Base-by-base conservation (phyloP, 140 eudicot genomes). In the Anethum foeniculum region DNA sequence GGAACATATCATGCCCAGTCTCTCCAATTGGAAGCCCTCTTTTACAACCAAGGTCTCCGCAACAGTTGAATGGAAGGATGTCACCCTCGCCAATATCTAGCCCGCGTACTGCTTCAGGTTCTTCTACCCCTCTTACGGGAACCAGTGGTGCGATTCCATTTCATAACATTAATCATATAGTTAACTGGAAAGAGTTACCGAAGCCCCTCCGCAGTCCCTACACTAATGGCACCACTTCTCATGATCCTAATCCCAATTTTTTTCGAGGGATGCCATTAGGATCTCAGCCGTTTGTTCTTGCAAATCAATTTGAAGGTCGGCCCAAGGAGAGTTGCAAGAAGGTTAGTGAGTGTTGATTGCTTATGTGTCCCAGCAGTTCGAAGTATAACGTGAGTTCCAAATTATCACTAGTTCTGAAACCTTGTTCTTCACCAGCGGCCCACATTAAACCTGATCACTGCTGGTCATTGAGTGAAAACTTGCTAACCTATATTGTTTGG, bases 1-100 rank as follows among this genome's bases (percentile, higher is more conserved):
- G 97, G 82, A 90, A 94, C 82, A 84, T 94, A 77, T 94, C 98
- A 8, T 92, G 97, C 79, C 98, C 98, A 0, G 98, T 94, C 68
- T 94, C 98, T 78, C 98, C 98, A 80, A 92, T 94, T 27, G 98
- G 98, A 68, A 94, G 98, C 80, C 97, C 98, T 12, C 93, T 94
- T 73, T 77, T 92, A 77, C 89, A 90, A 79, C 81, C 97, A 80
- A 80, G 96, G 80, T 92, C 96, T 68, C 95, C 97, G 30, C 97
- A 88, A 75, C 94, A 92, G 84, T 75, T 90, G 18, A 94, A 84
- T 49, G 97, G 97, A 44, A 84, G 90, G 85, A 79, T 91, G 89
- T 87, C 97, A 60, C 96, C 97, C 1, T 90, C 97, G 13, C 98
- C 98, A 49, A 90, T 94, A 81, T 90, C 93, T 44, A 94, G 96